Evolutionary conservation across 140 eudicot species (phyloP).

Genomic region (Oenanthe javanica): DNA sequence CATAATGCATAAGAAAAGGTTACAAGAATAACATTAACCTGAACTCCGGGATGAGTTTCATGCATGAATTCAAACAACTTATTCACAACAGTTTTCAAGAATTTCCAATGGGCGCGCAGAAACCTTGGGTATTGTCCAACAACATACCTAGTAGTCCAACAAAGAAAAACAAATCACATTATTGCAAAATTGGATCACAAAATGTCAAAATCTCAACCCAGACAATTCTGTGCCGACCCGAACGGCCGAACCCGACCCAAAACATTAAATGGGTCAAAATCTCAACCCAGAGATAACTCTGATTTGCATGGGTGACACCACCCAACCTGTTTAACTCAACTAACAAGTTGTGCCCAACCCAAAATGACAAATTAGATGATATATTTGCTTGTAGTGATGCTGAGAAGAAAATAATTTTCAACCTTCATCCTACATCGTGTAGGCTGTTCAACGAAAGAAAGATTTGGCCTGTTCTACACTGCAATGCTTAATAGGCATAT

Average conservation of each 20-base stretch:
- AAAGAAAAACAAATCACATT: constrained; percentile 10
- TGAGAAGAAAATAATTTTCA: neutral
- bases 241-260: neutral
- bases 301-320: neutral
- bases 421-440: neutral
- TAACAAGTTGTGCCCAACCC: neutral
- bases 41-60: constrained; percentile 99
- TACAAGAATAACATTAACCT: constrained; percentile 37
- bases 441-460: neutral
- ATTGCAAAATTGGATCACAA: neutral
- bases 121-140: constrained; percentile 99
- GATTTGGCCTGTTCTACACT: neutral
- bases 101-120: constrained; percentile 97
- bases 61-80: constrained; percentile 99
- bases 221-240: neutral
- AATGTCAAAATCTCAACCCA: too few species aligned
- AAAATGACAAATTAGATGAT: neutral
- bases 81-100: constrained; percentile 92
- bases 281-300: neutral
- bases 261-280: neutral
- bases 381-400: neutral
- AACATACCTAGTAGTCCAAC: constrained; percentile 64
- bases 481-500: neutral
- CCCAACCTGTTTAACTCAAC: neutral
- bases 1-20: neutral